These are phyloP conservation scores for Podaxis sp. DNA, from an alignment of 768 basidiomycete genomes.

Conservation along the genomic window DNA sequence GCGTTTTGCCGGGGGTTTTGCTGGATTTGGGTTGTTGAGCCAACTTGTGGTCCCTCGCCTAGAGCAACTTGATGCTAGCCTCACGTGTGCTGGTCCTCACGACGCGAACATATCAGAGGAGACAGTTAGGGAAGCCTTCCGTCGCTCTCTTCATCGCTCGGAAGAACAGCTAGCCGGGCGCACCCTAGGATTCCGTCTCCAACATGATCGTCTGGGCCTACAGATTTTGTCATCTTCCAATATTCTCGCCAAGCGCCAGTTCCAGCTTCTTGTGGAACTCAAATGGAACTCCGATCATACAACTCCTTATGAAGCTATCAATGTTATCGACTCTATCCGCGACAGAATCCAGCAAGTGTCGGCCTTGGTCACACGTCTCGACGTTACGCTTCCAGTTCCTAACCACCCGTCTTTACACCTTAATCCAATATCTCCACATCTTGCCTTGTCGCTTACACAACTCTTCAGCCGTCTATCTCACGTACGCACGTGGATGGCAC, in stretches of 20 bases:
- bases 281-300: not conserved
- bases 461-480: not conserved
- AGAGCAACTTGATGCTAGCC: not conserved
- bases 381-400: not conserved
- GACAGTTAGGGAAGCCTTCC: not conserved
- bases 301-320: not conserved
- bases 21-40: not conserved
- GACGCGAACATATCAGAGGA: not conserved
- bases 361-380: not conserved
- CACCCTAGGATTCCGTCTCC: not conserved
- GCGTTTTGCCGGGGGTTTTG: not conserved
- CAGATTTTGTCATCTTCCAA: not conserved
- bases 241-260: not conserved
- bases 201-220: not conserved
- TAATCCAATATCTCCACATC: not conserved
- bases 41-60: not conserved
- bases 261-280: not conserved
- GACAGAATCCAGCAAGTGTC: not conserved
- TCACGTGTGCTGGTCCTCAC: not conserved
- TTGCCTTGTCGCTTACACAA: not conserved
- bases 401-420: not conserved
- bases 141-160: not conserved
- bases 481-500: not conserved
- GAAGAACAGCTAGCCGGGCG: not conserved
- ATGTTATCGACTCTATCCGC: not conserved